Evolutionary conservation across 768 basidiomycete species (phyloP).

Genomic region (Hericium erinaceus): DNA sequence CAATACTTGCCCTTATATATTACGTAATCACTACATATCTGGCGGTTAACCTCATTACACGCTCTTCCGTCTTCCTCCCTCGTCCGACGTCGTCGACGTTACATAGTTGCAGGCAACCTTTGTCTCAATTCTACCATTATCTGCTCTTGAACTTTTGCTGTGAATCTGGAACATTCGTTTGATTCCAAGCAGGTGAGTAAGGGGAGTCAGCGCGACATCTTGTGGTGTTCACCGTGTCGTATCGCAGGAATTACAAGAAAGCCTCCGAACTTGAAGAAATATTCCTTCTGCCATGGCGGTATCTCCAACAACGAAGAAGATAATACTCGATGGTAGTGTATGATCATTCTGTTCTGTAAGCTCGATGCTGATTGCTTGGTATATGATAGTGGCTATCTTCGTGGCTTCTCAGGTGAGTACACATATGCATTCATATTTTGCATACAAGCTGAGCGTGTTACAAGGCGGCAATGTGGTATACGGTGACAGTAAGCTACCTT

Average conservation of each 20-base stretch:
- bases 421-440: not conserved
- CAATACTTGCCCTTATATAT: no score
- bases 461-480: slow-evolving; percentile 75
- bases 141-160: no score
- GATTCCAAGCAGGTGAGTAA: no score
- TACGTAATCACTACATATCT: no score
- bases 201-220: no score
- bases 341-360: not conserved
- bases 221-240: no score
- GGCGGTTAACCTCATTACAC: no score
- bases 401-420: slow-evolving; percentile 41
- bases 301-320: slow-evolving; percentile 16
- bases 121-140: not conserved
- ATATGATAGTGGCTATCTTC: slow-evolving; percentile 31
- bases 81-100: not conserved
- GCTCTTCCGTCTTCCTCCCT: no score
- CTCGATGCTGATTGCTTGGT: not conserved
- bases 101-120: not conserved
- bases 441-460: not conserved
- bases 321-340: slow-evolving; percentile 20
- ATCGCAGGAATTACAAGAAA: no score
- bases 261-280: no score
- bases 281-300: slow-evolving; percentile 11
- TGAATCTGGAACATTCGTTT: no score
- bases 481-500: slow-evolving; percentile 47